These are phyloP conservation scores for Bauhinia variegata DNA, from an alignment of 306 rosid species.

Conservation along the genomic window DNA sequence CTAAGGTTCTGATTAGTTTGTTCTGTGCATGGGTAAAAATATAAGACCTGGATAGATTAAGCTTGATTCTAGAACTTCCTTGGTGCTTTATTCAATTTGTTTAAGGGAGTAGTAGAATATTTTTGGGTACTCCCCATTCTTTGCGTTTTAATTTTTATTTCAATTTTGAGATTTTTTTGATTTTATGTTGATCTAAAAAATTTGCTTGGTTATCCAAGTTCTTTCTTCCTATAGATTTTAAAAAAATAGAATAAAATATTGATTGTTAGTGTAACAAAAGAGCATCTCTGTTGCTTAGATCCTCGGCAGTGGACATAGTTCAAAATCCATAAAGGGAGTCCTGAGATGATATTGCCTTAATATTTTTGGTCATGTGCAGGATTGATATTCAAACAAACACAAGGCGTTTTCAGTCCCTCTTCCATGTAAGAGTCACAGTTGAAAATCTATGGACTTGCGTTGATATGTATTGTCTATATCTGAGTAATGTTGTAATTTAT, in stretches of 20 bases:
- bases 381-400: constrained; percentile 63
- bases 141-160: not conserved
- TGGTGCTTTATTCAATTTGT: too few relatives aligned
- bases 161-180: too few relatives aligned
- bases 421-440: constrained; percentile 61
- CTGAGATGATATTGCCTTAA: constrained; percentile 16
- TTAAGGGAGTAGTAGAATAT: too few relatives aligned
- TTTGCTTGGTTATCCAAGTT: too few relatives aligned
- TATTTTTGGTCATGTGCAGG: constrained; percentile 59
- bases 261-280: constrained; percentile 12
- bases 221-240: not conserved
- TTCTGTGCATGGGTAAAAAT: too few relatives aligned
- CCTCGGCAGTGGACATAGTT: constrained; percentile 8
- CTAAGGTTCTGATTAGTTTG: too few relatives aligned
- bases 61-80: too few relatives aligned
- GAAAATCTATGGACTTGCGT: constrained; percentile 30
- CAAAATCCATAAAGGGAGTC: constrained; percentile 24
- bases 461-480: constrained; percentile 6
- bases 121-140: not conserved
- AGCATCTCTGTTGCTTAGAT: constrained; percentile 12
- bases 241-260: constrained; percentile 19
- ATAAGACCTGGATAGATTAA: too few relatives aligned
- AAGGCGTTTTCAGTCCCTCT: constrained; percentile 64
- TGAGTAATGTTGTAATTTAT: constrained; percentile 20
- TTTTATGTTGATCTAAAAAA: too few relatives aligned